These are phyloP conservation scores for Cupressus sempervirens DNA, from an alignment of 75 land plant genomes.

Conservation along the genomic window DNA sequence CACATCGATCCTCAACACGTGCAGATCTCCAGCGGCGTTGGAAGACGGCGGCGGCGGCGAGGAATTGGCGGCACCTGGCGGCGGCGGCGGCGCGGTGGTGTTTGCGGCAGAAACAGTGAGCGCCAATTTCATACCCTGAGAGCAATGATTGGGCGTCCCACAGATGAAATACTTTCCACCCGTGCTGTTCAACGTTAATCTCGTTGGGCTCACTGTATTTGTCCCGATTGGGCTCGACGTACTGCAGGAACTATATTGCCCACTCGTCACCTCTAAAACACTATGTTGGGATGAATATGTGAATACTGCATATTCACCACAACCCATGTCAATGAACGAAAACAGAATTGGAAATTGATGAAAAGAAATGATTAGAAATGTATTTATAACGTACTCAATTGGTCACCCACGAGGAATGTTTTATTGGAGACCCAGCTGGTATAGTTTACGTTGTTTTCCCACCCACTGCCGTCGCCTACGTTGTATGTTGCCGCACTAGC, in stretches of 20 bases:
- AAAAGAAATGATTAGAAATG: too few relatives aligned
- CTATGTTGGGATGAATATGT: constrained; percentile 18
- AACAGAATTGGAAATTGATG: too few relatives aligned
- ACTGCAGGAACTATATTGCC: constrained; percentile 22
- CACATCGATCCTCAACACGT: too few relatives aligned
- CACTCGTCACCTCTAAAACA: constrained; percentile 22
- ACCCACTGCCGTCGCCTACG: constrained; percentile 14
- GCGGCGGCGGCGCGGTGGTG: too few relatives aligned
- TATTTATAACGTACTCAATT: constrained; percentile 6
- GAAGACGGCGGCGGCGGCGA: too few relatives aligned
- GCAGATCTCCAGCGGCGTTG: too few relatives aligned
- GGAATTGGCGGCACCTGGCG: too few relatives aligned
- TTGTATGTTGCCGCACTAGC: constrained; percentile 14
- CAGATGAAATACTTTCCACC: constrained; percentile 38
- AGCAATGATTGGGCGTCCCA: constrained; percentile 34
- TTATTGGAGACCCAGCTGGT: neutral
- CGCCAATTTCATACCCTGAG: constrained; percentile 31
- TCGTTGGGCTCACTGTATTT: constrained; percentile 5
- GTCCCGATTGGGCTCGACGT: neutral
- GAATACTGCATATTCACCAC: constrained; percentile 20
- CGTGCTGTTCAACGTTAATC: constrained; percentile 14
- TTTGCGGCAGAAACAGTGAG: constrained; percentile 7
- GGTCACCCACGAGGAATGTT: constrained; percentile 17
- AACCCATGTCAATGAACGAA: too few relatives aligned
- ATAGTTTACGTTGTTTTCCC: constrained; percentile 3